Conservation (phyloP, 2,329 filamentous ascomycete genomes). For the Stagonosporopsis tanaceti region DNA sequence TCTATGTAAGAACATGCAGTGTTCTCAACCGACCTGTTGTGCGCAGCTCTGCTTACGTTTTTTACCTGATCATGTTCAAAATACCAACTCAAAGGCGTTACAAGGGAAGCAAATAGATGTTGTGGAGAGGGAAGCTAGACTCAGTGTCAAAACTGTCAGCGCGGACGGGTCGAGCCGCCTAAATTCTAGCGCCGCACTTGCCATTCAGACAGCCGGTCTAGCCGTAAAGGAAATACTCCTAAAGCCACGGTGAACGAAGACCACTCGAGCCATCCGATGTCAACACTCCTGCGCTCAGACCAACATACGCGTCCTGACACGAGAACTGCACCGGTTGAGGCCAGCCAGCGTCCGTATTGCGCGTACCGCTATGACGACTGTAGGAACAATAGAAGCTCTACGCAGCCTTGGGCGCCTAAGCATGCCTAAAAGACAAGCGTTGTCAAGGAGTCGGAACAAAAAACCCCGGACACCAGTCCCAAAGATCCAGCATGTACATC, state of each 20-base stretch:
- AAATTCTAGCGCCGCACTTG: not conserved
- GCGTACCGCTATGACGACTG: not conserved
- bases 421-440: not conserved
- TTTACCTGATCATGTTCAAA: not conserved
- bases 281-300: not conserved
- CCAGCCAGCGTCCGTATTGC: not conserved
- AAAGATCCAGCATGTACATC: not conserved
- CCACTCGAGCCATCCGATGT: not conserved
- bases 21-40: not conserved
- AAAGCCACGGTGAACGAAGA: constrained; percentile 13
- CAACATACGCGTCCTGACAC: not conserved
- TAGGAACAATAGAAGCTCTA: not conserved
- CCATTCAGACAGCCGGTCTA: not conserved
- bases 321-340: not conserved
- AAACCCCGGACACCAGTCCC: not conserved
- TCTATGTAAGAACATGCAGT: not conserved
- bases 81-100: not conserved
- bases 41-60: not conserved
- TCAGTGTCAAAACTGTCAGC: not conserved
- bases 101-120: not conserved
- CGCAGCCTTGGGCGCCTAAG: not conserved
- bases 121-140: not conserved
- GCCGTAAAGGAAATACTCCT: not conserved
- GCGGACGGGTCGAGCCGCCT: constrained; percentile 7
- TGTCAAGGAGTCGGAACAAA: not conserved